These are phyloP conservation scores for Eucalyptus erythrocorys DNA, from an alignment of 345 rosid species.

Conservation along the genomic window DNA sequence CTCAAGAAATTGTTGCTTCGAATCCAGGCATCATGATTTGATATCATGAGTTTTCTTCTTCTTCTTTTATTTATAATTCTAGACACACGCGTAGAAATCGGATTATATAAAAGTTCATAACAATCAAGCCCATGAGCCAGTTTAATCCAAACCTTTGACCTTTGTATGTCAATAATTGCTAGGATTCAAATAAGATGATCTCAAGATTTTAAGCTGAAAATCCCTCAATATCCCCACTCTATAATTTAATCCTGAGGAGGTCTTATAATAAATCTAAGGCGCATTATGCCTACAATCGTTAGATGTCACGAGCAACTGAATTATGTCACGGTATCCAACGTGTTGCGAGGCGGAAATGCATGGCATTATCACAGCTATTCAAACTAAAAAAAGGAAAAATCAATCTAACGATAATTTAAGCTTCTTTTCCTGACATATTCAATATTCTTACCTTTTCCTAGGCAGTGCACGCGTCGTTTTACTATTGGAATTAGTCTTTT, in stretches of 20 bases:
- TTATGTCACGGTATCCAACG: neutral
- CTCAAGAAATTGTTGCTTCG: neutral
- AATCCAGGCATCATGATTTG: neutral
- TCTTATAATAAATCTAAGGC: neutral
- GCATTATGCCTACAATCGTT: neutral
- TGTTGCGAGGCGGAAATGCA: neutral
- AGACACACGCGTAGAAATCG: rapidly evolving
- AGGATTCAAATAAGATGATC: neutral
- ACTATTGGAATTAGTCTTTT: neutral
- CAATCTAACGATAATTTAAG: neutral
- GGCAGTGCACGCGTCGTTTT: neutral
- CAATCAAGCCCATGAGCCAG: neutral
- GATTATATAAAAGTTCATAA: neutral
- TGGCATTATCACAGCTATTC: neutral
- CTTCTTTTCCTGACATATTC: neutral
- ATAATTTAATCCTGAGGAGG: neutral
- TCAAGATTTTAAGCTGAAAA: neutral
- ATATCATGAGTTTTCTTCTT: neutral
- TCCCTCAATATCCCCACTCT: neutral
- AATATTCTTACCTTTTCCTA: neutral
- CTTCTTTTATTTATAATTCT: neutral
- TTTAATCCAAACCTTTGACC: neutral
- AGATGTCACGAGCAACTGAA: neutral
- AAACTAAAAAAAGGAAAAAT: neutral
- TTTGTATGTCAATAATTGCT: neutral